Percentiles rank a stretch among this genome's conserved stretches.
These are phyloP conservation scores for Chondrus crispus DNA, from an alignment of 23 red algal genomes.

Conservation along the genomic window DNA sequence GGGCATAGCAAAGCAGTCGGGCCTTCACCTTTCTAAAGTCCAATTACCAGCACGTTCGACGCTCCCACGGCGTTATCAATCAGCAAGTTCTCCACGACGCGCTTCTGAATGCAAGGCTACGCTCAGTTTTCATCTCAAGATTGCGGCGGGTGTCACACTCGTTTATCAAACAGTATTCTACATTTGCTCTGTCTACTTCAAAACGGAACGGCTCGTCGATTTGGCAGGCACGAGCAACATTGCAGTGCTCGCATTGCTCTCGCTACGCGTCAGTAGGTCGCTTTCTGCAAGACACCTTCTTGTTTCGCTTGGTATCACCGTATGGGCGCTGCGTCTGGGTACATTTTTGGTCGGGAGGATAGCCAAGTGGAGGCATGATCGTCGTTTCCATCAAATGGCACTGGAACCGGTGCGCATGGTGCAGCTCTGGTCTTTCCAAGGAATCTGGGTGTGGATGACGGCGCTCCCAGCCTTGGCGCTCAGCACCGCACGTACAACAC, in stretches of 20 bases:
- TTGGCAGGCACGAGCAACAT: conserved; percentile 77
- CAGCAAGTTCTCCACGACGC: too few relatives aligned
- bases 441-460: conserved; percentile 52
- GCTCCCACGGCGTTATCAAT: too few relatives aligned
- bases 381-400: too few relatives aligned
- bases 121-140: not conserved
- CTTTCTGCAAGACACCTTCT: conserved; percentile 8
- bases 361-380: conserved; percentile 59
- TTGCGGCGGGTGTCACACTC: conserved; percentile 12
- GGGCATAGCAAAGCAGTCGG: too few relatives aligned
- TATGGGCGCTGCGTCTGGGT: conserved; percentile 65
- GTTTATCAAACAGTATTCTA: conserved; percentile 70
- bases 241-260: conserved; percentile 53
- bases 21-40: too few relatives aligned
- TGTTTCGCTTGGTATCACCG: conserved; percentile 13
- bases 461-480: conserved; percentile 33
- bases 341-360: conserved; percentile 63
- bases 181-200: not conserved
- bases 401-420: not conserved
- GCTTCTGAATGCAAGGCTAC: too few relatives aligned
- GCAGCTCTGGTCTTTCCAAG: conserved; percentile 72
- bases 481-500: not conserved
- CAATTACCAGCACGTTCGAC: too few relatives aligned
- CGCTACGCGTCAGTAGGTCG: not conserved
- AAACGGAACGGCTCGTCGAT: conserved; percentile 71